phyloP scores from a whole-genome alignment of 257 asterid species.

The Coffea canephora region DNA sequence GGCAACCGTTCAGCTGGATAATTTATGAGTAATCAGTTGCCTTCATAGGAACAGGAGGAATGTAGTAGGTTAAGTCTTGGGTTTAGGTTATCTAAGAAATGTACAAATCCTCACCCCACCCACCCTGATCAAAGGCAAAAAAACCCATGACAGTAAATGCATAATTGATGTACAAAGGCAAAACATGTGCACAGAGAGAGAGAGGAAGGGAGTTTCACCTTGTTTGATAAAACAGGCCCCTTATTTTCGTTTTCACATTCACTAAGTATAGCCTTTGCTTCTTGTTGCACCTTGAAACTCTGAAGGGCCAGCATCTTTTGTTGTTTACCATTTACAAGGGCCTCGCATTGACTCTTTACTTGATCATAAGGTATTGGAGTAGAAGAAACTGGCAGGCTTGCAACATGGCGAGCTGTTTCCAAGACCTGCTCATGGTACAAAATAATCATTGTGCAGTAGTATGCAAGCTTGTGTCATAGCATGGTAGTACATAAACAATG shows the following conservation, averaged over 20 bases:
- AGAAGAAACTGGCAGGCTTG: slow-evolving; percentile 42
- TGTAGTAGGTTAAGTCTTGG: neutral
- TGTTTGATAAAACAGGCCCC: slow-evolving; percentile 11
- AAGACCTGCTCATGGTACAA: slow-evolving; percentile 27
- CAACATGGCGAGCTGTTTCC: slow-evolving; percentile 51
- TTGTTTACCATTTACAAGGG: slow-evolving; percentile 50
- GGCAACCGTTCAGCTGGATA: neutral
- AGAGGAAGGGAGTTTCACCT: slow-evolving; percentile 25
- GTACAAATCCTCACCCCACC: neutral
- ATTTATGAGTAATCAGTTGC: neutral
- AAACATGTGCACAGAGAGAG: neutral
- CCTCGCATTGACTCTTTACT: slow-evolving; percentile 50
- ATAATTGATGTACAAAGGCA: neutral
- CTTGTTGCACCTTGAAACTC: slow-evolving; percentile 45
- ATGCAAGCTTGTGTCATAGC: neutral
- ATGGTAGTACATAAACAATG: neutral
- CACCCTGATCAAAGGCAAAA: neutral
- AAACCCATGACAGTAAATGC: neutral
- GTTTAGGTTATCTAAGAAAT: neutral
- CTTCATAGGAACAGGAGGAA: neutral
- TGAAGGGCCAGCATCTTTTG: slow-evolving; percentile 45
- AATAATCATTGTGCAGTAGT: neutral
- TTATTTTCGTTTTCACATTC: slow-evolving; percentile 24
- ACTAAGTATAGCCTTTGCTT: slow-evolving; percentile 25
- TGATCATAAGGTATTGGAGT: slow-evolving; percentile 48